Evolutionary conservation across 139 green algal genomes (phyloP).

Genomic region (Asterochloris sp.): DNA sequence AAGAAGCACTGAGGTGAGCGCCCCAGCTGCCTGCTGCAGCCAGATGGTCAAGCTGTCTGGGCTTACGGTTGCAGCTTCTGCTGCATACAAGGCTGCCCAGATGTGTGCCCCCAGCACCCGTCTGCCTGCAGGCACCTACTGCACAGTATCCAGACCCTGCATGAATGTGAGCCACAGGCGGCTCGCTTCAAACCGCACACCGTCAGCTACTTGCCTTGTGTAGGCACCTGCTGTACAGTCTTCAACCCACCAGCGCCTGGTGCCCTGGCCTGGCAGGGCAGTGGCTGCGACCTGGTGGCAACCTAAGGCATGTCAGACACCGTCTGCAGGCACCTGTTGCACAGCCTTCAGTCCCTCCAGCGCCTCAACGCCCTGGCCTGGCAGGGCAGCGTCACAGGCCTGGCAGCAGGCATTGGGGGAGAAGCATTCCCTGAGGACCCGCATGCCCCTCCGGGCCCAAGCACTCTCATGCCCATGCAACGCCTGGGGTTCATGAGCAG

Average conservation of each 20-base stretch:
- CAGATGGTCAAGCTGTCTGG: neutral
- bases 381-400: neutral
- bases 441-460: neutral
- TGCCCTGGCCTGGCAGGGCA: neutral
- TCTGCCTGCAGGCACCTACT: neutral
- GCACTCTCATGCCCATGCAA: neutral
- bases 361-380: constrained; percentile 6
- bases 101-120: neutral
- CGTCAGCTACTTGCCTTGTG: neutral
- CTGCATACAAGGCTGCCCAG: neutral
- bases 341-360: neutral
- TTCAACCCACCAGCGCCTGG: neutral
- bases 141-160: neutral
- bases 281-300: neutral
- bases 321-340: constrained; percentile 7
- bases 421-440: neutral
- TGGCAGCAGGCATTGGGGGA: neutral
- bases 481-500: neutral
- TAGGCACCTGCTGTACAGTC: neutral
- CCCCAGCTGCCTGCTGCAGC: too few relatives aligned
- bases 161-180: neutral
- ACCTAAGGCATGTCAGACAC: neutral
- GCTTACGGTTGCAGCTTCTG: too few relatives aligned
- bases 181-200: neutral
- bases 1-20: constrained; percentile 3